phyloP scores from a whole-genome alignment of 2,329 filamentous ascomycete species.

The Aspergillus proliferans region DNA sequence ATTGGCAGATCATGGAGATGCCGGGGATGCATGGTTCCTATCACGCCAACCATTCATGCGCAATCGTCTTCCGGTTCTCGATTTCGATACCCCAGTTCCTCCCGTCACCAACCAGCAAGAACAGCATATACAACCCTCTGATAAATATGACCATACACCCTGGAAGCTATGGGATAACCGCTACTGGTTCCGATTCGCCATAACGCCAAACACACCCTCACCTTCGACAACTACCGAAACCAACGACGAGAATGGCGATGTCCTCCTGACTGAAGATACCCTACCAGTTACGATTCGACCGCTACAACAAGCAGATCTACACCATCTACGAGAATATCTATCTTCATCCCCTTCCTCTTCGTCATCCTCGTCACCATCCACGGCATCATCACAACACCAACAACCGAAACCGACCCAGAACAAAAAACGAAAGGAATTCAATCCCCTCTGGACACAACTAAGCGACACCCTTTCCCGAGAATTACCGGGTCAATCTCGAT shows the following conservation, averaged over 20 bases:
- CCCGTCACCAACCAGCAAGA: background rate
- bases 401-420: too few species aligned
- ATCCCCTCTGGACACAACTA: background rate
- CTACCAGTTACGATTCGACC: conserved; percentile 35
- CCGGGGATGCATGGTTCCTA: conserved; percentile 30
- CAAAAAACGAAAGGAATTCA: background rate
- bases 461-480: conserved; percentile 17
- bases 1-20: background rate
- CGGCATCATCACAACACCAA: too few species aligned
- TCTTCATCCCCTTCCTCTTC: background rate
- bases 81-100: conserved; percentile 9
- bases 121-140: background rate
- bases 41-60: conserved; percentile 33
- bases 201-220: conserved; percentile 11
- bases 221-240: too few species aligned
- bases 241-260: too few species aligned
- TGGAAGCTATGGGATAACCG: conserved; percentile 50
- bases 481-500: conserved; percentile 33
- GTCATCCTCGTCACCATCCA: too few species aligned
- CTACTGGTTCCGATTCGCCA: conserved; percentile 49
- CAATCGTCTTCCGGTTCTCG: conserved; percentile 16
- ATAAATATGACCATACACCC: conserved; percentile 1
- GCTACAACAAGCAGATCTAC: conserved; percentile 27
- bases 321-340: background rate
- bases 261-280: background rate